A percentile compares a stretch with the other conserved stretches of the same genome.
These are phyloP conservation scores for Madurella mycetomatis DNA, from an alignment of 2,329 filamentous ascomycete genomes.

Conservation along the genomic window DNA sequence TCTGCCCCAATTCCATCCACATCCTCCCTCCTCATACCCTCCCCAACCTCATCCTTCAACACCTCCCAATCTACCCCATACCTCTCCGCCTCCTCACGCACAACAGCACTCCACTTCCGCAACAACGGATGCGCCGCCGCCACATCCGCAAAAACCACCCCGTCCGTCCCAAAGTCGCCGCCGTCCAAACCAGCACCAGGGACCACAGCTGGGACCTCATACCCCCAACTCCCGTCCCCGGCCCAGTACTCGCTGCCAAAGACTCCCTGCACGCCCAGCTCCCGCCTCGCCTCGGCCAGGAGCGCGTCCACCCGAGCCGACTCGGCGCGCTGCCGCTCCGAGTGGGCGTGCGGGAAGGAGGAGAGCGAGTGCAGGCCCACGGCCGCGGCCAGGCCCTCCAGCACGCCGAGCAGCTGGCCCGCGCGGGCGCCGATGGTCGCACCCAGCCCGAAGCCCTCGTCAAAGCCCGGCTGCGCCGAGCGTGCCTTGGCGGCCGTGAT, in stretches of 20 bases:
- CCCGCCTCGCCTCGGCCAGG: conserved; percentile 48
- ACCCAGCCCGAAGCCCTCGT: conserved; percentile 82
- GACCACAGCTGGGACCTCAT: conserved; percentile 39
- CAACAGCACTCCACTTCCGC: conserved; percentile 52
- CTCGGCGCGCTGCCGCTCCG: conserved; percentile 22
- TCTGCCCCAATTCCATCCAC: conserved; percentile 12
- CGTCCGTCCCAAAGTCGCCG: conserved; percentile 28
- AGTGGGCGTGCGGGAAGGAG: conserved; percentile 8
- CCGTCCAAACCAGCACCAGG: neutral
- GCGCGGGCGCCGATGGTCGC: conserved; percentile 71
- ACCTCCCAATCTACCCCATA: conserved; percentile 31
- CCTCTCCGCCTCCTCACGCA: conserved; percentile 38
- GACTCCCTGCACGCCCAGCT: conserved; percentile 58
- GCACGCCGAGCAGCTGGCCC: conserved; percentile 69
- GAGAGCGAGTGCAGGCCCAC: conserved; percentile 13
- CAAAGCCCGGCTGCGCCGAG: conserved; percentile 82
- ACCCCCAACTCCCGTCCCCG: conserved; percentile 68
- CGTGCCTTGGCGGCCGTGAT: conserved; percentile 69
- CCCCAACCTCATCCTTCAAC: conserved; percentile 17
- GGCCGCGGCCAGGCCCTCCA: conserved; percentile 65
- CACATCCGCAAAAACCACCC: conserved; percentile 54
- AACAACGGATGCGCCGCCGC: conserved; percentile 65
- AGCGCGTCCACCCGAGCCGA: conserved; percentile 30
- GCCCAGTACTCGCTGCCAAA: conserved; percentile 65
- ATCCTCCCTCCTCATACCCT: conserved; percentile 12